Evolutionary conservation across 345 rosid species (phyloP), one percentile per base, ranked within the genome.

Genomic region (Eutrema yunnanense): DNA sequence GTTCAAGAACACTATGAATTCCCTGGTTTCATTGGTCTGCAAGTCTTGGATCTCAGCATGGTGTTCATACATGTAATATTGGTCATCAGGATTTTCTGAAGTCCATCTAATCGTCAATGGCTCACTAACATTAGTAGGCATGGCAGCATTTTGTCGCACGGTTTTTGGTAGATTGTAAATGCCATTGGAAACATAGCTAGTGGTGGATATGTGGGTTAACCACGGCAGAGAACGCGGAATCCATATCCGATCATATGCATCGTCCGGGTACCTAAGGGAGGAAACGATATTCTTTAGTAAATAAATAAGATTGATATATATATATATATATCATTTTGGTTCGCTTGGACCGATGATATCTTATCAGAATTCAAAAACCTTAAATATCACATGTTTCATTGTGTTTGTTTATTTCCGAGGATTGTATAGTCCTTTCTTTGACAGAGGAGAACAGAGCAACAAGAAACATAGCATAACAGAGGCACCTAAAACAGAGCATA

Each of bases 241-340:
- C 84, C 88, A 85, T 8, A 7, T 6, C 10, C 86, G 81, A 44
- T 85, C 88, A 30, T 30, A 72, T 0, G 55, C 52, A 49, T 85
- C 86, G 27, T 72, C 51, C 10, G 73, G 44, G 65, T 43, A 84
- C 88, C 88, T 81, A 32, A 0, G 19, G 57, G 34, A 6, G 32
- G 12, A 4, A 42, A 40, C 27, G 10, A 27, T 7, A 38, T 65
- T 14, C 42, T 2, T 32, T n/a, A n/a, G 16, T 32, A 32, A 6
- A 32, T 32, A 32, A 32, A 32, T 4, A 32, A 32, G 14, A n/a
- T 36, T 34, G 38, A 34, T 34, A 34, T 34, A n/a, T n/a, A n/a
- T n/a, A n/a, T n/a, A n/a, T n/a, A 19, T 19, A 19, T 4, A 48
- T 46, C 3, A 7, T 46, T 7, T 32, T 32, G 34, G 29, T 65